Evolutionary conservation across 805 yeast species (phyloP), one percentile per base, ranked within the genome.

Genomic region (Groenewaldozyma tartarivorans): DNA sequence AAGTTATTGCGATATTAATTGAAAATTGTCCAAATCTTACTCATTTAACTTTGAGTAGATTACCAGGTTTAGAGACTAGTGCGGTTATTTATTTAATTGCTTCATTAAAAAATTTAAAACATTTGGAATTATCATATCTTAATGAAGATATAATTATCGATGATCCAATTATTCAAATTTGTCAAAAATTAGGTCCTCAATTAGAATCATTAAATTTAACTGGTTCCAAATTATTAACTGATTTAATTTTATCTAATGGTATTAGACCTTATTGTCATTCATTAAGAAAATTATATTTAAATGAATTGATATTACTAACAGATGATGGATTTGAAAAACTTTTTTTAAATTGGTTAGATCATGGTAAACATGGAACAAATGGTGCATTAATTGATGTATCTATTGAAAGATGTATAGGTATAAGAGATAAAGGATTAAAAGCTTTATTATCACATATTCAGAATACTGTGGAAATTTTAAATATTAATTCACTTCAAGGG

Each of bases 211-310:
- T 92, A 22, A 67, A 67, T 16, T 63, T 92, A 13, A 84, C 81
- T 53, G 94, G 94, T 1, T 85, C 95, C 51, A 56, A 76, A 0
- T 77, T 67, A 1, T 60, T 92, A 17, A 79, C 95, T 0, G 95
- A 87, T 53, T 66, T 63, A 1, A 69, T 79, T 42, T 47, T 73
- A 18, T 37, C 40, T 1, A 49, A 74, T 29, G 92, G 88, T 0
- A 51, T 79, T 4, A 66, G 69, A 35, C 73, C 74, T 18, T 78
- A 75, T 53, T 74, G 84, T 38, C 64, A 71, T 4, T 68, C 63
- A 13, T 56, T 88, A 36, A 72, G 78, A 29, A 65, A 64, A 16
- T 55, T 90, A 7, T 77, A 87, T 2, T 57, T 88, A 36, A 68
- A 63, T 17, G 63, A 63, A 9, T 58, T 87, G 15, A 82, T 78